phyloP scores from a whole-genome alignment of 768 basidiomycete genomes.

The Lentinula guzmanii region DNA sequence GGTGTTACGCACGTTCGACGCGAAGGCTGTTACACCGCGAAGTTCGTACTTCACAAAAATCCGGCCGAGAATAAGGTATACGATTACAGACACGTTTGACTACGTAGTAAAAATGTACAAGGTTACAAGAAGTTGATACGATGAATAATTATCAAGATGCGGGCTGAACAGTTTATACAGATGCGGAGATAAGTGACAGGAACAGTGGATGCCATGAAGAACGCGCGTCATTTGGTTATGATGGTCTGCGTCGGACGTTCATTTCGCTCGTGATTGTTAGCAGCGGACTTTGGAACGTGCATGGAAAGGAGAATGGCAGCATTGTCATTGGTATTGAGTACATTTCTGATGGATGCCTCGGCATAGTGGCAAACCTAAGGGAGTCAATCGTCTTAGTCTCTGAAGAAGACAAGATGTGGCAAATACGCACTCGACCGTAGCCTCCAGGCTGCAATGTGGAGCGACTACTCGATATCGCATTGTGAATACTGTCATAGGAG shows the following conservation, averaged over 20 bases:
- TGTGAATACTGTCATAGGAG: conserved; percentile 76
- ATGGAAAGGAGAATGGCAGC: conserved; percentile 57
- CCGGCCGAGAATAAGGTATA: not conserved
- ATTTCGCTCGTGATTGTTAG: conserved; percentile 25
- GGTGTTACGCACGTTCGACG: not conserved
- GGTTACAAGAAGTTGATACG: not conserved
- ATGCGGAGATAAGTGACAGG: conserved; percentile 8
- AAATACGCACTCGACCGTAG: conserved; percentile 35
- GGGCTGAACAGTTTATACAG: conserved; percentile 9
- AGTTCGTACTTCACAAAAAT: not conserved
- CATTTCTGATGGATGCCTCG: conserved; percentile 62
- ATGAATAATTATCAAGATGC: conserved; percentile 8
- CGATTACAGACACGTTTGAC: not conserved
- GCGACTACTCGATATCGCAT: conserved; percentile 66
- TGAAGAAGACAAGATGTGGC: not conserved
- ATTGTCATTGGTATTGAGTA: conserved; percentile 68
- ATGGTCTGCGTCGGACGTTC: conserved; percentile 31
- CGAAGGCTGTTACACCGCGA: not conserved
- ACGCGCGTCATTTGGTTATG: conserved; percentile 32
- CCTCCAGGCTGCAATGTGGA: conserved; percentile 53
- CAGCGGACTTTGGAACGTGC: conserved; percentile 34
- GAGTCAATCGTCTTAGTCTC: not conserved
- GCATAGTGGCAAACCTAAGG: conserved; percentile 63
- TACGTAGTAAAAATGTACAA: not conserved
- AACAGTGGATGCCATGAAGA: conserved; percentile 5